Evolutionary conservation across 148 eudicot genomes (phyloP).

Genomic region (Mesembryanthemum crystallinum): DNA sequence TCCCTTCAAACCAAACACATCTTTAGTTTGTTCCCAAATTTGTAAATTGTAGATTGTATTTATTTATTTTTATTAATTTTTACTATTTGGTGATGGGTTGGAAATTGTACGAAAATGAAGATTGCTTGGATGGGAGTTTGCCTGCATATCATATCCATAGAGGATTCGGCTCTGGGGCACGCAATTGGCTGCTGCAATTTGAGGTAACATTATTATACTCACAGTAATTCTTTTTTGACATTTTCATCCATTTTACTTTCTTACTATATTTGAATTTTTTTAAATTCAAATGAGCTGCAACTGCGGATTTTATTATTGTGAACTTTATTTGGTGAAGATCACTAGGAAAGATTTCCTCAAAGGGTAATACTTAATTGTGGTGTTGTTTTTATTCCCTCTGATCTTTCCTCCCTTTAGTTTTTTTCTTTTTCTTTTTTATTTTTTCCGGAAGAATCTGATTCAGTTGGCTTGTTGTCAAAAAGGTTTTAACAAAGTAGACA

Average conservation of each 20-base stretch:
- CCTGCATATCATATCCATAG: slow-evolving; percentile 81
- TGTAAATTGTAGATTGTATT: too few species aligned
- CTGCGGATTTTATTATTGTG: background rate
- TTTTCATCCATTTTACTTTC: too few species aligned
- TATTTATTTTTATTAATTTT: background rate
- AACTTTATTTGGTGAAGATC: background rate
- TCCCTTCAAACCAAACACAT: too few species aligned
- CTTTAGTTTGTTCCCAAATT: too few species aligned
- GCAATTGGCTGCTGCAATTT: slow-evolving; percentile 90
- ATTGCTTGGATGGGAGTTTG: slow-evolving; percentile 95
- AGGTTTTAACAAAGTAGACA: background rate
- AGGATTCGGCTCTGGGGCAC: slow-evolving; percentile 81
- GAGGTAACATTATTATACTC: slow-evolving; percentile 52
- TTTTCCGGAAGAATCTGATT: background rate
- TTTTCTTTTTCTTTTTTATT: background rate
- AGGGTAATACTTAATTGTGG: background rate
- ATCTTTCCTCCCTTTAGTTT: background rate
- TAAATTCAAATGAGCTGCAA: too few species aligned
- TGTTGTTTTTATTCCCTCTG: background rate
- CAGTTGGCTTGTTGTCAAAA: slow-evolving; percentile 10
- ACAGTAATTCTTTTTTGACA: too few species aligned
- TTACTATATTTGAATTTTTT: too few species aligned
- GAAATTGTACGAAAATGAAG: slow-evolving; percentile 26
- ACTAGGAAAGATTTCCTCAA: background rate
- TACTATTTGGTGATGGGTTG: background rate